phyloP scores from a whole-genome alignment of 2,329 filamentous ascomycete genomes.

The Nigrograna mackinnonii region DNA sequence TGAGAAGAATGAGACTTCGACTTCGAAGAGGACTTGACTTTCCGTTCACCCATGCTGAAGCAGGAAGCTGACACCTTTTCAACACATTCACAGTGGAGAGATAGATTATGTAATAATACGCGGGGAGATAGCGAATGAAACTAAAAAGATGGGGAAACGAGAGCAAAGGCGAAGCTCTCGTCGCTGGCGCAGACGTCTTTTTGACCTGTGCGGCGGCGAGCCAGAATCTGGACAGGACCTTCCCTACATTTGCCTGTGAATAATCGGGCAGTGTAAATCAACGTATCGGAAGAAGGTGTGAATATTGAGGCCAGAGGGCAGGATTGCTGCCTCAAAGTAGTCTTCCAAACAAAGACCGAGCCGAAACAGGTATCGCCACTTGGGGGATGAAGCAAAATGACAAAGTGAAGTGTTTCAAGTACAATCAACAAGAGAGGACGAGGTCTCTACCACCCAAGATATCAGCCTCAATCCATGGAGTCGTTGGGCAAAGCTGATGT shows the following conservation, averaged over 20 bases:
- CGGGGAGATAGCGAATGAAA: constrained; percentile 6
- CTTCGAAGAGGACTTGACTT: constrained; percentile 17
- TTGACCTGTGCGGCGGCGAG: constrained; percentile 9
- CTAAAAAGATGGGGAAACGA: constrained; percentile 3
- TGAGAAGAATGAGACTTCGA: constrained; percentile 12
- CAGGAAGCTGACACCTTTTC: constrained; percentile 5
- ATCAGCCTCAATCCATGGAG: constrained; percentile 21
- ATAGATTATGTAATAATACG: constrained; percentile 4
- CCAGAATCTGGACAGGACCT: constrained; percentile 6
- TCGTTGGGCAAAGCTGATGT: constrained; percentile 22
- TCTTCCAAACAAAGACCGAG: constrained; percentile 11
- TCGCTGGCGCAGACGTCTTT: constrained; percentile 6
- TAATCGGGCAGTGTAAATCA: constrained; percentile 8
- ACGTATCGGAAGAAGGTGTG: too few relatives aligned
- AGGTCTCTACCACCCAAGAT: constrained; percentile 15
- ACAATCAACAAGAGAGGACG: constrained; percentile 18
- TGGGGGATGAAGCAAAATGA: constrained; percentile 13
- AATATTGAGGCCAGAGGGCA: constrained; percentile 10
- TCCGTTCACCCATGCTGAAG: constrained; percentile 27
- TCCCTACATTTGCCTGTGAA: constrained; percentile 6
- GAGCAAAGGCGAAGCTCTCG: constrained; percentile 3
- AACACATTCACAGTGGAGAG: constrained; percentile 3
- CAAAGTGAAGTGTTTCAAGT: constrained; percentile 21
- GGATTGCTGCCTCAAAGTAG: constrained; percentile 16
- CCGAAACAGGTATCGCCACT: constrained; percentile 16